Evolutionary conservation across 306 rosid species (phyloP), one percentile per base, ranked within the genome.

Genomic region (Potentilla sterilis): DNA sequence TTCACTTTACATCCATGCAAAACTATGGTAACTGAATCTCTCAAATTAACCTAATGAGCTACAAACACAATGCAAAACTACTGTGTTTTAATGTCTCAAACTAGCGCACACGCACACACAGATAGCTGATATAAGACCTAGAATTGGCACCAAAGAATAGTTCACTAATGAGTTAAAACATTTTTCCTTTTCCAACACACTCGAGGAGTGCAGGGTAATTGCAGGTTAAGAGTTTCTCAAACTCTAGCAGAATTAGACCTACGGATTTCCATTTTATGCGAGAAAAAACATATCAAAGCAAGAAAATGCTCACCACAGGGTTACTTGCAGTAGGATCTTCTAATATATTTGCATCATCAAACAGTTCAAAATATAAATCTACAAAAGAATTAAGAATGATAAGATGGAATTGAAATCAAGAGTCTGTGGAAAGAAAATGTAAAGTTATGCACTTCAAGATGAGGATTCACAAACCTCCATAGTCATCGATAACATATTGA

Each of bases 241-340:
- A 61, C 18, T 61, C 38, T 61, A 32, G 28, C 2, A 61, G 41
- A 61, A 61, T 62, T 4, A 11, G 67, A 4, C 67, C 41, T 15
- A 15, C 2, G 4, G 7, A 2, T 48, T 47, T 71, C 40, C 70
- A 72, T 21, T 42, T 43, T 2, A 67, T 64, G 66, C 47, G 28
- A 51, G 6, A 13, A 72, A 75, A 74, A 10, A 52, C 11, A 43
- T 15, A 77, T 54, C 18, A 74, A 14, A 41, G 74, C 24, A 75
- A 74, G 67, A 40, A 81, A 75, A 81, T 82, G 74, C 96, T 86
- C 77, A 94, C 98, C 98, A 94, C 97, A 3, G 90, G 96, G 79
- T 77, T 94, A 69, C 81, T 81, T 69, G 93, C 90, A 72, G 83
- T 89, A 67, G 81, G 89, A 66, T 94, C 96, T 69, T 87, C 93